phyloP scores from a whole-genome alignment of 1,139 yeast species.

The Geotrichum aggregatum region DNA sequence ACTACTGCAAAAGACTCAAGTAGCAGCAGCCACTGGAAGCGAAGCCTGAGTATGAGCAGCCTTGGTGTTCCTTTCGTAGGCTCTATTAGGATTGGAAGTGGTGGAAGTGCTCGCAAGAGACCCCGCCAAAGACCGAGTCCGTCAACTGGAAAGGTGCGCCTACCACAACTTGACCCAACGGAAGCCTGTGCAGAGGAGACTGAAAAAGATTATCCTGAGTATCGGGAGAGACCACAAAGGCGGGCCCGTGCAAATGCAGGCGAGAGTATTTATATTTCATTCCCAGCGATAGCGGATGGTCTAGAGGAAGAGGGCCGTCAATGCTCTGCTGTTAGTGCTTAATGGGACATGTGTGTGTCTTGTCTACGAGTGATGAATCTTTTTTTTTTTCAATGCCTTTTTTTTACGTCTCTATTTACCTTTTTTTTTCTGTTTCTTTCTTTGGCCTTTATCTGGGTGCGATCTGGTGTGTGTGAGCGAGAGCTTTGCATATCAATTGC shows the following conservation, averaged over 20 bases:
- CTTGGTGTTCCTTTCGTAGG: neutral
- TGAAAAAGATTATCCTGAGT: too few relatives aligned
- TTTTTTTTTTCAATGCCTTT: neutral
- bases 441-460: neutral
- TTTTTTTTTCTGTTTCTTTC: neutral
- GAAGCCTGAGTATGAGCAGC: slow-evolving; percentile 5
- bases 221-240: too few relatives aligned
- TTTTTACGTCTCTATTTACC: neutral
- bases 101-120: neutral
- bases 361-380: neutral
- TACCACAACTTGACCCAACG: neutral
- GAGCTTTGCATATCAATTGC: too few relatives aligned
- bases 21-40: neutral
- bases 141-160: neutral
- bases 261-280: slow-evolving; percentile 4
- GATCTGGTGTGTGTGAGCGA: too few relatives aligned
- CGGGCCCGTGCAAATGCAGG: neutral
- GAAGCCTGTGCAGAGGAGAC: too few relatives aligned
- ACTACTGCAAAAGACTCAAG: neutral
- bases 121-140: neutral
- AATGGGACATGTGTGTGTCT: neutral
- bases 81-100: too few relatives aligned
- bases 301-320: neutral
- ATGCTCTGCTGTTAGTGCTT: neutral
- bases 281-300: neutral